Evolutionary conservation across 768 basidiomycete species (phyloP).

Genomic region (Auricularia auricula-judae): DNA sequence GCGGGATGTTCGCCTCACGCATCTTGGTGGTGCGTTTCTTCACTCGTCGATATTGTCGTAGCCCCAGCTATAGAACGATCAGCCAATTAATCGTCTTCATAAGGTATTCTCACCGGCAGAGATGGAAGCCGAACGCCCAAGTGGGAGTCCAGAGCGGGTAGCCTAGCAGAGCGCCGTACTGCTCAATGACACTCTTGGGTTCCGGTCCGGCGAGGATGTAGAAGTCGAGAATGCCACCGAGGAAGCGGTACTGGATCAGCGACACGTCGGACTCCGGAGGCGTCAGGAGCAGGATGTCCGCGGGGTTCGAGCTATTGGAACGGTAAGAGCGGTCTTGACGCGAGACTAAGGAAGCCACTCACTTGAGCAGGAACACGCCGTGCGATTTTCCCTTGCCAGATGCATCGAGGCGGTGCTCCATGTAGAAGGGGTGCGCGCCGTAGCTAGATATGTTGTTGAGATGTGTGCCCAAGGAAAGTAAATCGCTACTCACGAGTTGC

Average conservation of each 20-base stretch:
- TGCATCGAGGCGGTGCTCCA: conserved; percentile 4
- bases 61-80: conserved; percentile 29
- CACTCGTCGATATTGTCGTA: conserved; percentile 47
- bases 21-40: conserved; percentile 42
- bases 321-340: conserved; percentile 4
- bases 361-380: conserved; percentile 23
- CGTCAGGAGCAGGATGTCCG: conserved; percentile 56
- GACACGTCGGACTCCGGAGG: conserved; percentile 41
- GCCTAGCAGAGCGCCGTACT: conserved; percentile 56
- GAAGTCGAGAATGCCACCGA: conserved; percentile 24
- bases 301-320: conserved; percentile 30
- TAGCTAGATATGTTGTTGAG: not conserved
- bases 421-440: conserved; percentile 8
- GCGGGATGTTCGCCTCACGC: conserved; percentile 65
- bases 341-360: not conserved
- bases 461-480: too few relatives aligned
- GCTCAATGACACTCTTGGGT: conserved; percentile 50
- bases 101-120: conserved; percentile 38
- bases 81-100: conserved; percentile 11
- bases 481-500: not conserved
- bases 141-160: conserved; percentile 59
- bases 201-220: conserved; percentile 29
- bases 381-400: conserved; percentile 12
- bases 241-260: conserved; percentile 19
- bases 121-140: conserved; percentile 73